These are phyloP conservation scores for Chrysosporium keratinophilum DNA, from an alignment of 2,329 filamentous ascomycete genomes.

Conservation along the genomic window DNA sequence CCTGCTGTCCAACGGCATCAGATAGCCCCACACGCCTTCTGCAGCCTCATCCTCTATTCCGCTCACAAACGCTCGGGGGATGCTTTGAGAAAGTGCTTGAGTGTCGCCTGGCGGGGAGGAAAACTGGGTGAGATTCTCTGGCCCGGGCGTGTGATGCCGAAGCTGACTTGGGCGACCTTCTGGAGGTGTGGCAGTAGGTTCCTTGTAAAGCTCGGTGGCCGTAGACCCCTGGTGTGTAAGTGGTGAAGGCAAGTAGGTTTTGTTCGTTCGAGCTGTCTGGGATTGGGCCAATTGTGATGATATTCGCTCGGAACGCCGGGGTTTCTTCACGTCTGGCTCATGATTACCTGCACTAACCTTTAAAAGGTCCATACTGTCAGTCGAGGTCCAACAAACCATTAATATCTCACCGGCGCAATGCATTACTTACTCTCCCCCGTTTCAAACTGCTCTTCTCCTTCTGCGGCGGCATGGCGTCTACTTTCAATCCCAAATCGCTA, in stretches of 20 bases:
- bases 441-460: constrained; percentile 76
- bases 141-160: constrained; percentile 31
- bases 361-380: constrained; percentile 16
- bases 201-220: constrained; percentile 53
- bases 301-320: constrained; percentile 67
- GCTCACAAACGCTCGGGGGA: constrained; percentile 60
- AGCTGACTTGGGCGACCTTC: constrained; percentile 48
- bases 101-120: constrained; percentile 65
- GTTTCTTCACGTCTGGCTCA: constrained; percentile 62
- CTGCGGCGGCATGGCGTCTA: constrained; percentile 32
- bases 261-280: constrained; percentile 51
- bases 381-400: constrained; percentile 15
- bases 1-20: constrained; percentile 67
- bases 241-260: constrained; percentile 68
- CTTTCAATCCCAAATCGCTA: background rate
- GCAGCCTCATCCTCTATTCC: constrained; percentile 75
- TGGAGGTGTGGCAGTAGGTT: constrained; percentile 60
- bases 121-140: constrained; percentile 31
- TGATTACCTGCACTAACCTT: constrained; percentile 50
- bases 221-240: constrained; percentile 59
- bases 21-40: constrained; percentile 91
- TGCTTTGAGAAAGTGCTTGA: constrained; percentile 70
- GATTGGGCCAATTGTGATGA: constrained; percentile 43
- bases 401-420: constrained; percentile 11
- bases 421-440: constrained; percentile 57